These are phyloP conservation scores for Trichophyton simii DNA, from an alignment of 2,329 filamentous ascomycete genomes.

Conservation along the genomic window DNA sequence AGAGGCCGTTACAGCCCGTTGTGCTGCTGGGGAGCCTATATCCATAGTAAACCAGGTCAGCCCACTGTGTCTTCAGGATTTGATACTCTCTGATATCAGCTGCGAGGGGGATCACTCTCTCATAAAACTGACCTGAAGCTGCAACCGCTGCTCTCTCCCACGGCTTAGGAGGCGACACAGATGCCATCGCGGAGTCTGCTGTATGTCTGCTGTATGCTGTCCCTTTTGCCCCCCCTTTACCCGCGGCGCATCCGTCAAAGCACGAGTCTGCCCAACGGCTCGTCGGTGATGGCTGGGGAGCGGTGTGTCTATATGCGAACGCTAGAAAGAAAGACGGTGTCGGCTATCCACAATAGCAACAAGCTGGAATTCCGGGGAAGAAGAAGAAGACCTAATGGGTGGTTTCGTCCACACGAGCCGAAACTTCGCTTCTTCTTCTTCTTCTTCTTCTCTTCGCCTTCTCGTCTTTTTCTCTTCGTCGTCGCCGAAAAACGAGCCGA, in stretches of 20 bases:
- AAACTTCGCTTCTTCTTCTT: not conserved
- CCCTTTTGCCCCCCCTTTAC: not conserved
- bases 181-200: constrained; percentile 36
- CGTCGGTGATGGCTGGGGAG: not conserved
- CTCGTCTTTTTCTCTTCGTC: not conserved
- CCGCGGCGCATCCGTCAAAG: not conserved
- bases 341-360: not conserved
- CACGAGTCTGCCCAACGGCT: not conserved
- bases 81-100: not conserved
- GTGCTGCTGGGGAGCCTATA: not conserved
- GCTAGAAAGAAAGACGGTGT: not conserved
- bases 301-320: not conserved
- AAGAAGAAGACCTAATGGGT: not conserved
- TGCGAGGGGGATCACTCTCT: not conserved
- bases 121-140: constrained; percentile 37
- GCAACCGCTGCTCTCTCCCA: constrained; percentile 69
- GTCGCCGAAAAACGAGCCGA: not conserved
- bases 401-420: not conserved
- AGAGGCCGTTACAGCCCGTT: constrained; percentile 18
- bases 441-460: not conserved
- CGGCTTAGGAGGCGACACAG: constrained; percentile 80
- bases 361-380: not conserved
- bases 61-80: not conserved
- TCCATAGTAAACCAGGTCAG: not conserved
- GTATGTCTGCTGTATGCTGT: not conserved